A percentile compares a stretch with the other conserved stretches of the same genome.
phyloP scores from a whole-genome alignment of 1,139 yeast genomes.

The Trichomonascaceae sp. region DNA sequence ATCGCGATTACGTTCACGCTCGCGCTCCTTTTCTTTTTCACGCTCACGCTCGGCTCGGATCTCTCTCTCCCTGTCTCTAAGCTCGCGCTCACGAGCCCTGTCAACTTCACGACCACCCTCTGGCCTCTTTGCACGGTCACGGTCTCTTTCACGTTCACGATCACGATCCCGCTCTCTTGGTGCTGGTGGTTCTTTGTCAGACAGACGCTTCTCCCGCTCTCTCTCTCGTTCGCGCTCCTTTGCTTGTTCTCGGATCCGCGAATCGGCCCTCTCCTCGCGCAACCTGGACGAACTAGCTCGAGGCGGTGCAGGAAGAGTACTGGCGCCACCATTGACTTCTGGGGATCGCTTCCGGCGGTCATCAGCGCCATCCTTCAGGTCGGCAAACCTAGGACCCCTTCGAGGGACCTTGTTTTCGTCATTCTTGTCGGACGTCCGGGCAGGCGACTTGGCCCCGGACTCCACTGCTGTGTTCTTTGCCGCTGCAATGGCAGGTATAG shows the following conservation, averaged over 20 bases:
- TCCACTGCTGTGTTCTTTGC: too few relatives aligned
- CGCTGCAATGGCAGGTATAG: too few relatives aligned
- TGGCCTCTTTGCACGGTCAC: too few relatives aligned
- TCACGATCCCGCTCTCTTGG: constrained; percentile 4
- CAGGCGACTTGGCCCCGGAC: too few relatives aligned
- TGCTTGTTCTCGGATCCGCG: constrained; percentile 1
- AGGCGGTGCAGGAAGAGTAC: background rate
- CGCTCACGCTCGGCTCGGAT: background rate
- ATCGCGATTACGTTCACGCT: background rate
- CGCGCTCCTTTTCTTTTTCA: constrained; percentile 1
- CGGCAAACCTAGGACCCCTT: too few relatives aligned
- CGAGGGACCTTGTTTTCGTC: too few relatives aligned
- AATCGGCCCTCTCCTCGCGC: constrained; percentile 2
- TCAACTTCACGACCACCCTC: too few relatives aligned
- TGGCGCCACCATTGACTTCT: background rate
- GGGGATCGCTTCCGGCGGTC: constrained; percentile 1
- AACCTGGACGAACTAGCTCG: constrained; percentile 4
- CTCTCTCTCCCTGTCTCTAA: constrained; percentile 4
- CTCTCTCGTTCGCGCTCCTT: too few relatives aligned
- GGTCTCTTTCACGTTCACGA: constrained; percentile 8
- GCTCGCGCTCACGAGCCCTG: constrained; percentile 7
- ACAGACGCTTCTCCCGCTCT: background rate
- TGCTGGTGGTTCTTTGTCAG: constrained; percentile 3
- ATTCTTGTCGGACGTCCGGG: too few relatives aligned
- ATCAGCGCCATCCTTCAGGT: too few relatives aligned